phyloP scores from a whole-genome alignment of 352 stramenopile species.

The Phytophthora crassamura region DNA sequence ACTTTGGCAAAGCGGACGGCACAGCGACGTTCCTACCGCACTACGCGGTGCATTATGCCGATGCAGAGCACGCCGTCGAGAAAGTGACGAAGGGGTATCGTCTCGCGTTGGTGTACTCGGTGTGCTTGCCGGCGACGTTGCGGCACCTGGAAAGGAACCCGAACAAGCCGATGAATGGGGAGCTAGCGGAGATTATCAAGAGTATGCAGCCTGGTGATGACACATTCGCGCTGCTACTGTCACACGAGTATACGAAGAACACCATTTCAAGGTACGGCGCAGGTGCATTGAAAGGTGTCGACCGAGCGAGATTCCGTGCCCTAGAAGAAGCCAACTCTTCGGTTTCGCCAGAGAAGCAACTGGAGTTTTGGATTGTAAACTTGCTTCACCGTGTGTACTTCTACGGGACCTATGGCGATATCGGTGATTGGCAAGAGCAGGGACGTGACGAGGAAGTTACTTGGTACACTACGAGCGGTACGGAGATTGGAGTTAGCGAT shows the following conservation, averaged over 20 bases:
- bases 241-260: conserved; percentile 27
- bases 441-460: conserved; percentile 4
- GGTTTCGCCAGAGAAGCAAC: conserved; percentile 2
- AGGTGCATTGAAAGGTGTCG: conserved; percentile 20
- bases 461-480: conserved; percentile 5
- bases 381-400: conserved; percentile 16
- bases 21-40: conserved; percentile 1
- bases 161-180: neutral
- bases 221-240: conserved; percentile 22
- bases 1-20: conserved; percentile 6
- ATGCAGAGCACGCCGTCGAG: conserved; percentile 19
- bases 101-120: conserved; percentile 23
- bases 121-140: conserved; percentile 21
- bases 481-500: neutral
- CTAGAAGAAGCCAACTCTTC: conserved; percentile 4
- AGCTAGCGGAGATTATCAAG: conserved; percentile 19
- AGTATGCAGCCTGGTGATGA: conserved; percentile 49
- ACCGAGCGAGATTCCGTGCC: conserved; percentile 15
- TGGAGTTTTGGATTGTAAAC: conserved; percentile 20
- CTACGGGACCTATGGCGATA: conserved; percentile 10
- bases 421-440: neutral
- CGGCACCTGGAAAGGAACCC: neutral
- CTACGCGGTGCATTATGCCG: conserved; percentile 24
- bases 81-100: conserved; percentile 19
- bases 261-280: conserved; percentile 16